Base-by-base conservation (phyloP, 805 yeast genomes). In the Ogataea philodendri region DNA sequence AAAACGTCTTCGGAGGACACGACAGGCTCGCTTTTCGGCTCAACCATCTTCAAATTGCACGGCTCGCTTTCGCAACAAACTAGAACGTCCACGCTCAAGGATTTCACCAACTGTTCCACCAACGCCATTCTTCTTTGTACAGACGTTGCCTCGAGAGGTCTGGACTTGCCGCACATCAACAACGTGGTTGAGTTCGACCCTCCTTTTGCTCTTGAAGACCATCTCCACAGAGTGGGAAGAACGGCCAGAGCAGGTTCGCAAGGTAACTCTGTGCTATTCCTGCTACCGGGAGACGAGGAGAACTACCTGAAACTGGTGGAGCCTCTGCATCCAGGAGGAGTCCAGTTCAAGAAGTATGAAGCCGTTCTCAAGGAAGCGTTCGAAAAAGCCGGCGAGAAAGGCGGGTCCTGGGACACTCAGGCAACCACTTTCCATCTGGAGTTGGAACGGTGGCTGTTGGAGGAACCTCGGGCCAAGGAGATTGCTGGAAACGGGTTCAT, bases 351-450 rank as follows among this genome's bases (percentile, higher is more conserved):
- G 32, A 65, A 72, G 9, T 81, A 70, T 51, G 80, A 72, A 35
- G 62, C 45, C 10, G 54, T 57, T n/a, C 51, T 51, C 9, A 55
- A 48, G 30, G 64, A 59, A 7, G 54, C 55, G 14, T 46, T 46
- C 19, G 54, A 55, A 36, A 45, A 36, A 33, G 31, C 46, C 32
- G 40, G 51, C 15, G 50, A 49, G 30, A 52, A 46, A 32, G 54
- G 66, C 42, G 63, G 63, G 19, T 59, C 46, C 48, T 94, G 97
- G 97, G 97, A 90, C 57, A 77, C 79, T 18, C 86, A 84, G 51
- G 98, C 97, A 4, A 94, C 99, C 0, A 86, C 96, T 2, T 90
- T 94, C 90, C 99, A 93, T 57, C 67, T 93, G 48, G 78, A 83
- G 37, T 74, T 88, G 9, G 99, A 93, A 65, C 69, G 97, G 56